Evolutionary conservation across 1,284 basidiomycete genomes (phyloP).

Genomic region (Apiotrichum gamsii): DNA sequence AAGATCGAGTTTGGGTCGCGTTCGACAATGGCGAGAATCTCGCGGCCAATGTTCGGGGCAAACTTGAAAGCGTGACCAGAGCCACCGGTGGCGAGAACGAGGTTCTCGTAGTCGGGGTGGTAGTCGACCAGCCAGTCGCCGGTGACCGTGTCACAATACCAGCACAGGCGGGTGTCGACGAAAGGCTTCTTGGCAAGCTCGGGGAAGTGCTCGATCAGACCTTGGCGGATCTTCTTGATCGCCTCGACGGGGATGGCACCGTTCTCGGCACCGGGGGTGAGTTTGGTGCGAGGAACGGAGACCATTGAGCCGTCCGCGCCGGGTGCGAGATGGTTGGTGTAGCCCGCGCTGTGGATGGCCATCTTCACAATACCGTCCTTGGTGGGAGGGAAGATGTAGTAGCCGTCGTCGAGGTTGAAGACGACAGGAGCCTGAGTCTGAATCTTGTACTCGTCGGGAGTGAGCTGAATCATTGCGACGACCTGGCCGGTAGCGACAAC

Average conservation of each 20-base stretch:
- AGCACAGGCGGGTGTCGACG: constrained; percentile 41
- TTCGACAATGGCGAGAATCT: constrained; percentile 67
- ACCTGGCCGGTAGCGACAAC: constrained; percentile 54
- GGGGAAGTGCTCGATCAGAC: constrained; percentile 38
- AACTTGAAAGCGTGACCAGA: constrained; percentile 58
- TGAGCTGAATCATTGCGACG: constrained; percentile 67
- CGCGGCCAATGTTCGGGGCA: constrained; percentile 69
- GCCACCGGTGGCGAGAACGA: constrained; percentile 50
- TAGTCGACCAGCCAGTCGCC: constrained; percentile 51
- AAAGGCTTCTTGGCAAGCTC: constrained; percentile 43
- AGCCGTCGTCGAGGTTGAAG: constrained; percentile 45
- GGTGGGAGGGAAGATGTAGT: constrained; percentile 51
- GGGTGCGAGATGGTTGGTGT: constrained; percentile 14
- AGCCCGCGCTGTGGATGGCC: constrained; percentile 50
- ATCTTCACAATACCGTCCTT: constrained; percentile 48
- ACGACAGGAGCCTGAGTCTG: constrained; percentile 63
- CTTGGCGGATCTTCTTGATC: constrained; percentile 26
- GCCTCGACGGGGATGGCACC: constrained; percentile 41
- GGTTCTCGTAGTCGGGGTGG: constrained; percentile 43
- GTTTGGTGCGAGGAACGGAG: constrained; percentile 43
- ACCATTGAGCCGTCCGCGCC: constrained; percentile 29
- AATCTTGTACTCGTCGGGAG: constrained; percentile 57
- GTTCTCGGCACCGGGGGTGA: constrained; percentile 38
- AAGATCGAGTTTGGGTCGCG: constrained; percentile 48
- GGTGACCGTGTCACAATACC: constrained; percentile 49